Base-by-base conservation (phyloP, 345 rosid genomes). In the Aurinia saxatilis region DNA sequence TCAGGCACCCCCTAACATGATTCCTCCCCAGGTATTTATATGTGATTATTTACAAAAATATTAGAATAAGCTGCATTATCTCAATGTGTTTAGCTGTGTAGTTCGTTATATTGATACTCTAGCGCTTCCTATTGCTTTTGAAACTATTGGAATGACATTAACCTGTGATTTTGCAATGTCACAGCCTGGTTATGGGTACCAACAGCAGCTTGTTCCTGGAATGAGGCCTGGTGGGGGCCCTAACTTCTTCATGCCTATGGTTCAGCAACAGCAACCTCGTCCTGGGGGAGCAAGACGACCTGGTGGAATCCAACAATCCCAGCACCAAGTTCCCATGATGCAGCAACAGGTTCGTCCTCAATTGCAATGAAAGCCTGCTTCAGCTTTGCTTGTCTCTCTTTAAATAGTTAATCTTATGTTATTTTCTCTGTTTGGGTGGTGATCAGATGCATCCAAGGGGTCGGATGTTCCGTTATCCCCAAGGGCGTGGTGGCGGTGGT, bases 161-260 rank as follows among this genome's bases (percentile, higher is more conserved):
- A 25, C 2, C n/a, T 61, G 17, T 53, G 8, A 29, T 48, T 31
- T 8, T 34, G 19, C 36, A 63, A 48, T 49, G 51, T 17, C 12
- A 62, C 78, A 89, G 99, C 85, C 91, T 48, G 97, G 96, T 27
- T 92, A 75, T 71, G 98, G 97, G 34, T 89, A 82, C 81, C 98
- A 92, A 67, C 98, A 85, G 79, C 97, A 89, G 77, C 90, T 87
- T 48, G 88, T 92, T 73, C 95, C 95, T 50, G 98, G 96, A 19
- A 85, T 92, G 96, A 82, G 93, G 67, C 95, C 91, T 47, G 90
- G 85, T 48, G 90, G 77, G 11, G 85, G 69, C 11, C 97, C 84
- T 38, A 90, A 84, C 69, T 90, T 76, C 82, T 84, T 80, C 73
- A 77, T 88, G 80, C 98, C 96, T 5, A 88, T 91, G 95, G 98